Evolutionary conservation across 176 grass and related monocot genomes (phyloP).

Genomic region (Chloris gayana): DNA sequence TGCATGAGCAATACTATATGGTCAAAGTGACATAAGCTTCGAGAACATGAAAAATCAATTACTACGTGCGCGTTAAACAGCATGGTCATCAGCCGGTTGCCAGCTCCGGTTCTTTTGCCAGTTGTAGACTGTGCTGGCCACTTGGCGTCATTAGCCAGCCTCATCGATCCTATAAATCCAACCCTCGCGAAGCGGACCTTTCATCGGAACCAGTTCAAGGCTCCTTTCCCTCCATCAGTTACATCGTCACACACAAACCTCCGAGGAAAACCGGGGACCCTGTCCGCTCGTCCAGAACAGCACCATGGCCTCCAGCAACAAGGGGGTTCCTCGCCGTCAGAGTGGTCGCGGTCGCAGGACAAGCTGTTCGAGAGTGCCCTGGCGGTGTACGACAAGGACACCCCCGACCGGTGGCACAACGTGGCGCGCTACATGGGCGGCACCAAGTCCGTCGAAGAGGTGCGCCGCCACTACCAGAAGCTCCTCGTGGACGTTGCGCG

Average conservation of each 20-base stretch:
- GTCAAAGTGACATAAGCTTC: no score
- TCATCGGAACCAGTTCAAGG: slow-evolving; percentile 26
- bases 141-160: not conserved
- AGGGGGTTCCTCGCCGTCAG: not conserved
- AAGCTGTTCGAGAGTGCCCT: slow-evolving; percentile 72
- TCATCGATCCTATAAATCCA: slow-evolving; percentile 40
- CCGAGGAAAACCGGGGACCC: slow-evolving; percentile 1
- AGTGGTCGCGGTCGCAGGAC: slow-evolving; percentile 60
- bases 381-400: slow-evolving; percentile 59
- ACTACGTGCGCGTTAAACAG: not conserved
- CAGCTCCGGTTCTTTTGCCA: not conserved
- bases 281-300: not conserved
- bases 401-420: slow-evolving; percentile 72
- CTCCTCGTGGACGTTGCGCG: slow-evolving; percentile 51
- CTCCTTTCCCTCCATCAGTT: slow-evolving; percentile 5
- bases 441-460: slow-evolving; percentile 57
- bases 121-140: slow-evolving; percentile 3
- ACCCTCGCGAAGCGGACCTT: not conserved
- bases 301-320: slow-evolving; percentile 54
- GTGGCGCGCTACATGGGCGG: slow-evolving; percentile 63
- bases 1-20: no score
- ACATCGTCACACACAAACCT: not conserved
- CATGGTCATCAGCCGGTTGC: not conserved
- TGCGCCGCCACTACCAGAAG: slow-evolving; percentile 56
- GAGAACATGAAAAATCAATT: no score